Conservation (phyloP, 2,329 filamentous ascomycete species). For the Madurella fahalii region DNA sequence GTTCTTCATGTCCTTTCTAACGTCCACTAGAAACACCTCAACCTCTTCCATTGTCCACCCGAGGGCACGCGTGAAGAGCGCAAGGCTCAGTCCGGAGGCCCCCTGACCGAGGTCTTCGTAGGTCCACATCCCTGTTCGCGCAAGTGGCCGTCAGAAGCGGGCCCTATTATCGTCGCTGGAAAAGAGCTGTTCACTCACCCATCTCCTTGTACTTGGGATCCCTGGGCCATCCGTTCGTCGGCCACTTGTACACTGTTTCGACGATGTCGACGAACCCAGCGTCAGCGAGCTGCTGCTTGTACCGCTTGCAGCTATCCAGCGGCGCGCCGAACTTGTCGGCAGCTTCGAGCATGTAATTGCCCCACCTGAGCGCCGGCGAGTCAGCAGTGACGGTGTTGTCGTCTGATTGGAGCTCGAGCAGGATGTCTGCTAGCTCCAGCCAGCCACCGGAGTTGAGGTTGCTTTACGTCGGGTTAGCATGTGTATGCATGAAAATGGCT, state of each 20-base stretch:
- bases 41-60: slow-evolving; percentile 18
- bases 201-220: slow-evolving; percentile 43
- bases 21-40: slow-evolving; percentile 11
- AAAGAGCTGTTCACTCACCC: not conserved
- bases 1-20: slow-evolving; percentile 16
- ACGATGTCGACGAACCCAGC: slow-evolving; percentile 48
- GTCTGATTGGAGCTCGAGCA: slow-evolving; percentile 27
- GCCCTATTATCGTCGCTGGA: too few species aligned
- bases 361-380: slow-evolving; percentile 5
- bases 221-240: slow-evolving; percentile 44
- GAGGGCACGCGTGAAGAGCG: slow-evolving; percentile 11
- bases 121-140: too few species aligned
- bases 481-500: slow-evolving; percentile 32
- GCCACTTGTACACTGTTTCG: slow-evolving; percentile 42
- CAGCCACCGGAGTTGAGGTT: slow-evolving; percentile 16
- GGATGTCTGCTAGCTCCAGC: slow-evolving; percentile 2
- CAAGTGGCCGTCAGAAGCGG: too few species aligned
- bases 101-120: not conserved
- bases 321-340: too few species aligned
- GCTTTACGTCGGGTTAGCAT: slow-evolving; percentile 25
- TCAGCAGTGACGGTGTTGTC: slow-evolving; percentile 29
- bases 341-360: too few species aligned
- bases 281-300: slow-evolving; percentile 34
- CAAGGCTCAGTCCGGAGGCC: slow-evolving; percentile 2
- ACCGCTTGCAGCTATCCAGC: too few species aligned